Conservation (phyloP, 768 basidiomycete species). For the Naematelia aurantialba region DNA sequence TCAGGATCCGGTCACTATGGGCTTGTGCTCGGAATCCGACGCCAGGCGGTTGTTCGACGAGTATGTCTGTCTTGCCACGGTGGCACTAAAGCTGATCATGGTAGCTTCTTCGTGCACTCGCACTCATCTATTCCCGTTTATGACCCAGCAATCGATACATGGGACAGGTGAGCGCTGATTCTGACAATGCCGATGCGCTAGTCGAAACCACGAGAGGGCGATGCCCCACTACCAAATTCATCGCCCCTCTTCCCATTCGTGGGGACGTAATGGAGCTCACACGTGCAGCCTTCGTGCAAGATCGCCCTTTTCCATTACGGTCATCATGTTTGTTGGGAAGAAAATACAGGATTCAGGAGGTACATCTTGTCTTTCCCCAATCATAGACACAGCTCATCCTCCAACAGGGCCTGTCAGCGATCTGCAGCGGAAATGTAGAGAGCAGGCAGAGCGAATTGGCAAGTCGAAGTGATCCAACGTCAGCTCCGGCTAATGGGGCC, state of each 20-base stretch:
- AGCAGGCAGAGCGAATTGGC: slow-evolving; percentile 18
- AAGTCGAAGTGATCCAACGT: neutral
- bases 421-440: slow-evolving; percentile 9
- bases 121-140: slow-evolving; percentile 16
- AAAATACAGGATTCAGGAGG: slow-evolving; percentile 9
- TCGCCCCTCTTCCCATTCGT: too few species aligned
- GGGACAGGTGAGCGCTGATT: slow-evolving; percentile 14
- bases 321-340: slow-evolving; percentile 14
- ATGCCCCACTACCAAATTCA: too few species aligned
- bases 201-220: neutral
- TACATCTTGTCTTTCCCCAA: neutral
- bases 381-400: neutral
- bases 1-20: slow-evolving; percentile 14
- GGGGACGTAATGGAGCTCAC: too few species aligned
- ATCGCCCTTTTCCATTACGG: slow-evolving; percentile 18
- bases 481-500: neutral
- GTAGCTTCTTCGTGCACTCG: slow-evolving; percentile 14
- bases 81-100: too few species aligned
- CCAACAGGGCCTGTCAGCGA: neutral
- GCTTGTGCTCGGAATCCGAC: slow-evolving; percentile 12
- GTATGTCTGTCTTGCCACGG: slow-evolving; percentile 13
- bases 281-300: slow-evolving; percentile 12
- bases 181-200: too few species aligned
- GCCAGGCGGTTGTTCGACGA: slow-evolving; percentile 10
- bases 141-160: slow-evolving; percentile 15